These are phyloP conservation scores for Pythium brachiatum DNA, from an alignment of 352 stramenopile genomes.

Conservation along the genomic window DNA sequence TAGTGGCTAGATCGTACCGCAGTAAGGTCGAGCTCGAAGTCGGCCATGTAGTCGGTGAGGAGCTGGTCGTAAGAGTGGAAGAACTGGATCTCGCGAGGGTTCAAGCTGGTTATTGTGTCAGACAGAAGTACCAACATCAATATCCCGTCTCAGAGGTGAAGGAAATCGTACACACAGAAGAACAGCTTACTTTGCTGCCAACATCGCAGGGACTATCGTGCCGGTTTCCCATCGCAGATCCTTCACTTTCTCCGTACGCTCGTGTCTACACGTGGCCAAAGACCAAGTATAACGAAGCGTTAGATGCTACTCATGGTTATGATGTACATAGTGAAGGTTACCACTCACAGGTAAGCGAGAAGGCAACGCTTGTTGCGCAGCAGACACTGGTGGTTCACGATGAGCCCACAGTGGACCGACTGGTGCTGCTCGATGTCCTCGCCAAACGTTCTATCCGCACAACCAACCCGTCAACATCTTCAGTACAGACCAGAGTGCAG, in stretches of 20 bases:
- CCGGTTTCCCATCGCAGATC: slow-evolving; percentile 89
- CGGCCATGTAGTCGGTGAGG: slow-evolving; percentile 88
- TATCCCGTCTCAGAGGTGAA: too few relatives aligned
- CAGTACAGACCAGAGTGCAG: background rate
- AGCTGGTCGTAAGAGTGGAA: slow-evolving; percentile 91
- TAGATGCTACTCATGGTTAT: too few relatives aligned
- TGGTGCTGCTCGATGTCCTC: slow-evolving; percentile 61
- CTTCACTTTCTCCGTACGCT: slow-evolving; percentile 87
- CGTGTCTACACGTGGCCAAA: slow-evolving; percentile 50
- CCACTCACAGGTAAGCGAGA: slow-evolving; percentile 82
- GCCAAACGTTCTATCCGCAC: slow-evolving; percentile 44
- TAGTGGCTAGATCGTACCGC: slow-evolving; percentile 34
- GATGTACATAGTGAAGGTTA: too few relatives aligned
- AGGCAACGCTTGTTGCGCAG: slow-evolving; percentile 90
- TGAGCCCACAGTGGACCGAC: slow-evolving; percentile 70
- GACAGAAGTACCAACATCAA: too few relatives aligned
- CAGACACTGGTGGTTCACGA: slow-evolving; percentile 88
- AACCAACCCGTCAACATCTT: background rate
- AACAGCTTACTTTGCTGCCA: slow-evolving; percentile 63
- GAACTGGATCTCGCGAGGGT: slow-evolving; percentile 83
- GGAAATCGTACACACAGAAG: background rate
- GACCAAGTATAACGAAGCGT: too few relatives aligned
- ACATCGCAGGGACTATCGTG: slow-evolving; percentile 74
- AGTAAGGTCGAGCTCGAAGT: slow-evolving; percentile 85
- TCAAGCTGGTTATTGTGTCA: slow-evolving; percentile 48